Evolutionary conservation across 2,329 filamentous ascomycete species (phyloP).

Genomic region (Periconia sp.): DNA sequence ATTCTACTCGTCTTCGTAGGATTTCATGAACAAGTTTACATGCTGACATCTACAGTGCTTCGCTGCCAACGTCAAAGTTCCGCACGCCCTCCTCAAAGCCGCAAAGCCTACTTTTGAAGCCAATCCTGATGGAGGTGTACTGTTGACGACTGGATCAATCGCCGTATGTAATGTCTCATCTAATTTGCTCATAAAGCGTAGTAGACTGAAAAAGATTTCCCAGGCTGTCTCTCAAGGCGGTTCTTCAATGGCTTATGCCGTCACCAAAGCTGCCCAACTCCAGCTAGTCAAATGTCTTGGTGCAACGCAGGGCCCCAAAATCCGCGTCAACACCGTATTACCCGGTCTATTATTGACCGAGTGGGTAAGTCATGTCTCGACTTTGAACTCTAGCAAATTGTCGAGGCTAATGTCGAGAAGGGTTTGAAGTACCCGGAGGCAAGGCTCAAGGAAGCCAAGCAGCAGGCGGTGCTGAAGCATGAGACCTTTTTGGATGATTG

Average conservation of each 20-base stretch:
- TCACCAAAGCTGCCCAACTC: conserved; percentile 77
- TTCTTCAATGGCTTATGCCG: conserved; percentile 72
- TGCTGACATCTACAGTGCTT: conserved; percentile 56
- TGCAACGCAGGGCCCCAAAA: conserved; percentile 65
- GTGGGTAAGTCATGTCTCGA: conserved; percentile 30
- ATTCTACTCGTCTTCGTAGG: conserved; percentile 21
- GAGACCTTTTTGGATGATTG: conserved; percentile 61
- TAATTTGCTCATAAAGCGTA: too few relatives aligned
- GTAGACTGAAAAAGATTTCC: too few relatives aligned
- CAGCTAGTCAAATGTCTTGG: conserved; percentile 72
- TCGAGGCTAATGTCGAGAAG: conserved; percentile 40
- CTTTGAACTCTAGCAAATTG: too few relatives aligned
- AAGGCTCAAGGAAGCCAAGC: conserved; percentile 58
- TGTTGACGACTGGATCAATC: conserved; percentile 68
- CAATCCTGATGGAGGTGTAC: conserved; percentile 67
- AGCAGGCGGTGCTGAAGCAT: conserved; percentile 66
- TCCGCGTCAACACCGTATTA: conserved; percentile 69
- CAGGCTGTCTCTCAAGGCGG: conserved; percentile 59
- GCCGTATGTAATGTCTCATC: conserved; percentile 52
- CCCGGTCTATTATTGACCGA: conserved; percentile 69
- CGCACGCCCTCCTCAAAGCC: conserved; percentile 59
- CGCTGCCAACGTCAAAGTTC: conserved; percentile 64
- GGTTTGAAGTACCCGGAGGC: conserved; percentile 65
- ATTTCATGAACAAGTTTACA: conserved; percentile 14
- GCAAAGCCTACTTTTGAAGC: conserved; percentile 64